Conservation (phyloP, 2,329 filamentous ascomycete genomes). For the Emergomyces orientalis region DNA sequence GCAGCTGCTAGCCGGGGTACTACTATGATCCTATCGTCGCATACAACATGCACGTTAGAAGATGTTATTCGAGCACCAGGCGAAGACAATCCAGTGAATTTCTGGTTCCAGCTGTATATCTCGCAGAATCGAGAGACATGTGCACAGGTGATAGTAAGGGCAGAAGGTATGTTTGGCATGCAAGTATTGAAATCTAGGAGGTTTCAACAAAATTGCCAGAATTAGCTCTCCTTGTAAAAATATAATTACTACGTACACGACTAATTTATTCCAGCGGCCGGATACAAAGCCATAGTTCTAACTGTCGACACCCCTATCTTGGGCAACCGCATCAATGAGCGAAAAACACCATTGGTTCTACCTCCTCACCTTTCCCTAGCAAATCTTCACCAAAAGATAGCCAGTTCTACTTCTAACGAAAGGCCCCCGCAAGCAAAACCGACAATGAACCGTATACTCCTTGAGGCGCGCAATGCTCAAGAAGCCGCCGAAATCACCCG, state of each 20-base stretch:
- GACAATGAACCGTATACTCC: constrained; percentile 40
- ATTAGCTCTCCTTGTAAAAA: background rate
- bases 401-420: constrained; percentile 50
- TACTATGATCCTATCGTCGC: constrained; percentile 58
- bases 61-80: constrained; percentile 38
- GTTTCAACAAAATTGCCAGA: background rate
- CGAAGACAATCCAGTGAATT: background rate
- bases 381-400: constrained; percentile 48
- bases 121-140: constrained; percentile 38
- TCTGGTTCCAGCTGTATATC: constrained; percentile 5
- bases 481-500: constrained; percentile 48
- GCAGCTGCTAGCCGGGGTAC: constrained; percentile 51
- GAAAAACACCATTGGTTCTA: constrained; percentile 2
- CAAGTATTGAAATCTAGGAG: background rate
- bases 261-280: constrained; percentile 47
- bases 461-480: constrained; percentile 49
- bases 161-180: constrained; percentile 57
- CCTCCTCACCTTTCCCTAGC: constrained; percentile 6
- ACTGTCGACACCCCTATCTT: constrained; percentile 63
- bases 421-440: constrained; percentile 40
- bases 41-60: constrained; percentile 54
- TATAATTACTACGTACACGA: constrained; percentile 7
- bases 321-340: constrained; percentile 45
- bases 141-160: constrained; percentile 51
- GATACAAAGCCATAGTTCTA: constrained; percentile 58